phyloP scores from a whole-genome alignment of 768 basidiomycete species.

The Pulveroboletus sp. region DNA sequence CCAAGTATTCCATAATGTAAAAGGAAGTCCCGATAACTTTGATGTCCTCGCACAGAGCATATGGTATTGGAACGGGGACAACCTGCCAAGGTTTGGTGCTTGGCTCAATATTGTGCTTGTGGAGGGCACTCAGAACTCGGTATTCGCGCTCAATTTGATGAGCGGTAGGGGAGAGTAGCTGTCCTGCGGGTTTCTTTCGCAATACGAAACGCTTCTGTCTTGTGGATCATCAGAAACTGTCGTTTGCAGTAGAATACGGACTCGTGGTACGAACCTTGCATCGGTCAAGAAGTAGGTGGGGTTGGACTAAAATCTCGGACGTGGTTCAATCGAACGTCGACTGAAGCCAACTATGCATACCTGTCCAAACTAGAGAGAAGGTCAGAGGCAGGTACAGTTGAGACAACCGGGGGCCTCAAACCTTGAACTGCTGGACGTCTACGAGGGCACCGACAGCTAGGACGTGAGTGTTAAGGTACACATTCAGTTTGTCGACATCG shows the following conservation, averaged over 20 bases:
- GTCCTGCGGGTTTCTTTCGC: conserved; percentile 88
- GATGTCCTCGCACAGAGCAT: conserved; percentile 75
- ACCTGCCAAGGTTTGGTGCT: conserved; percentile 44
- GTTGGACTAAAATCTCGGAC: conserved; percentile 61
- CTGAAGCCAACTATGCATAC: conserved; percentile 37
- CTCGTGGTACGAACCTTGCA: conserved; percentile 44
- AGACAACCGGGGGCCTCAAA: conserved; percentile 30
- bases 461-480: conserved; percentile 57
- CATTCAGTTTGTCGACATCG: conserved; percentile 57
- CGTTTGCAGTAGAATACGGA: not conserved
- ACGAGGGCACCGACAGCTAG: conserved; percentile 58
- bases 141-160: conserved; percentile 97
- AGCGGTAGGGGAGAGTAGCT: conserved; percentile 83
- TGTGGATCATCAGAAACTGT: not conserved
- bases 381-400: not conserved
- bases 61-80: conserved; percentile 84
- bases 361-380: conserved; percentile 71
- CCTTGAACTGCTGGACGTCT: conserved; percentile 89
- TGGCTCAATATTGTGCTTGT: conserved; percentile 59
- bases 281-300: conserved; percentile 94
- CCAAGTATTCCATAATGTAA: conserved; percentile 94
- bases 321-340: conserved; percentile 1
- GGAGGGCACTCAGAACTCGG: conserved; percentile 69
- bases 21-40: conserved; percentile 82
- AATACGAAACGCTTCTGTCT: conserved; percentile 71